phyloP scores from a whole-genome alignment of 495 filamentous ascomycete genomes.

The Aspergillus ellipticus region DNA sequence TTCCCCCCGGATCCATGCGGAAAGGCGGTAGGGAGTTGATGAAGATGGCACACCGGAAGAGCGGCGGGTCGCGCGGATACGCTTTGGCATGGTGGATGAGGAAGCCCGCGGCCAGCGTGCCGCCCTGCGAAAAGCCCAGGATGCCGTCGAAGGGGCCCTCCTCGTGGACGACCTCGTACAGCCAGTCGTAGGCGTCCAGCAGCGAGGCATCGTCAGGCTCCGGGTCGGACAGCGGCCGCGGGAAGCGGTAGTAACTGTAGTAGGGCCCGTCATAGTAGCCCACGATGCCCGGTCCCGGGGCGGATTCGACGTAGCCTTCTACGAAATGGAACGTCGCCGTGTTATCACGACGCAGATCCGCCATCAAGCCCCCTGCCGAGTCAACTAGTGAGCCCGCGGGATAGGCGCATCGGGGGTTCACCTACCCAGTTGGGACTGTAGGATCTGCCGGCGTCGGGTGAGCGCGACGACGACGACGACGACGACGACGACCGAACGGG shows the following conservation, averaged over 20 bases:
- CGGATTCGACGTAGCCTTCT: constrained; percentile 32
- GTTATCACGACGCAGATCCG: constrained; percentile 29
- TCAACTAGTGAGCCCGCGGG: constrained; percentile 1
- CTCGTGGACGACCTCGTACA: constrained; percentile 29
- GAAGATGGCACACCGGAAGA: constrained; percentile 36
- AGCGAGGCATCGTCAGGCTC: constrained; percentile 25
- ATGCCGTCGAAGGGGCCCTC: constrained; percentile 39
- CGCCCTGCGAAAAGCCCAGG: constrained; percentile 39
- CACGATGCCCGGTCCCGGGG: constrained; percentile 30
- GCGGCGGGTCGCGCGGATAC: constrained; percentile 16
- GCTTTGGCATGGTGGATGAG: constrained; percentile 31
- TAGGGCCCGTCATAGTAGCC: constrained; percentile 34
- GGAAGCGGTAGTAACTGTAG: constrained; percentile 35
- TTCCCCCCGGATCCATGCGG: constrained; percentile 22
- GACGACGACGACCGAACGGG: too few species aligned
- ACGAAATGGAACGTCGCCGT: constrained; percentile 31
- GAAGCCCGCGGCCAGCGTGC: constrained; percentile 29
- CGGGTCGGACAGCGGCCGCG: constrained; percentile 19
- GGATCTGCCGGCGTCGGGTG: constrained; percentile 16
- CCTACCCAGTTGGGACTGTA: constrained; percentile 28
- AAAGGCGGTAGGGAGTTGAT: constrained; percentile 33
- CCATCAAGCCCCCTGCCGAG: constrained; percentile 21
- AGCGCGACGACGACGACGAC: not conserved
- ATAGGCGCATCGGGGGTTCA: not conserved
- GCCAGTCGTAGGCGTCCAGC: constrained; percentile 24